phyloP scores from a whole-genome alignment of 2,329 filamentous ascomycete genomes.

The Claviceps digitariae region DNA sequence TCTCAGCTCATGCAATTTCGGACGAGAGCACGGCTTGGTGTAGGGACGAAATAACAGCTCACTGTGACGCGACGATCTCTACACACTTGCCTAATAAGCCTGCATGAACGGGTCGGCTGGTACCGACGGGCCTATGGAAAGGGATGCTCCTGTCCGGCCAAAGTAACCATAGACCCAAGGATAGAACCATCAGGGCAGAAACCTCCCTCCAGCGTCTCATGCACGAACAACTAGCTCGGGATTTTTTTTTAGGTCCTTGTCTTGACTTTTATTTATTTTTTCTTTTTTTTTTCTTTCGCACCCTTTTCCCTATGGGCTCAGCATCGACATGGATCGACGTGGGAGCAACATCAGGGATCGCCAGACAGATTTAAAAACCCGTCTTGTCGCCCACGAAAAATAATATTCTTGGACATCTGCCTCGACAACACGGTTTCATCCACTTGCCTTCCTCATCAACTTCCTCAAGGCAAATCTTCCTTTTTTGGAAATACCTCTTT shows the following conservation, averaged over 20 bases:
- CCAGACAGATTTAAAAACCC: background rate
- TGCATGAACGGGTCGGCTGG: slow-evolving; percentile 1
- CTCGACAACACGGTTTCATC: background rate
- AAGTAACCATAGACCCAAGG: background rate
- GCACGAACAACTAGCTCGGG: background rate
- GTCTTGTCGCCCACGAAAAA: background rate
- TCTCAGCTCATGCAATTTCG: background rate
- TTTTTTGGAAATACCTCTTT: background rate
- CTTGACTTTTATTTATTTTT: background rate
- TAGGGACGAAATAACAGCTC: background rate
- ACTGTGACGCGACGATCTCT: background rate
- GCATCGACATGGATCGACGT: background rate
- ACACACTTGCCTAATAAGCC: background rate
- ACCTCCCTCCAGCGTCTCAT: background rate
- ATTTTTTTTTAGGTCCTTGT: background rate
- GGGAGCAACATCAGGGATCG: background rate
- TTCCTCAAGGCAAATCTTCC: background rate
- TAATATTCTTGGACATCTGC: background rate
- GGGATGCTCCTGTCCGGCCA: background rate
- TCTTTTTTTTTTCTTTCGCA: background rate
- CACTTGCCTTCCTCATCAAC: background rate
- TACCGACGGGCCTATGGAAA: background rate
- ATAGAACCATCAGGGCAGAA: background rate
- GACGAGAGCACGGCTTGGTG: background rate
- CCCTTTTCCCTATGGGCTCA: background rate